Evolutionary conservation across 164 flowering plant species (phyloP).

Genomic region (Magnolia kwangsiensis): DNA sequence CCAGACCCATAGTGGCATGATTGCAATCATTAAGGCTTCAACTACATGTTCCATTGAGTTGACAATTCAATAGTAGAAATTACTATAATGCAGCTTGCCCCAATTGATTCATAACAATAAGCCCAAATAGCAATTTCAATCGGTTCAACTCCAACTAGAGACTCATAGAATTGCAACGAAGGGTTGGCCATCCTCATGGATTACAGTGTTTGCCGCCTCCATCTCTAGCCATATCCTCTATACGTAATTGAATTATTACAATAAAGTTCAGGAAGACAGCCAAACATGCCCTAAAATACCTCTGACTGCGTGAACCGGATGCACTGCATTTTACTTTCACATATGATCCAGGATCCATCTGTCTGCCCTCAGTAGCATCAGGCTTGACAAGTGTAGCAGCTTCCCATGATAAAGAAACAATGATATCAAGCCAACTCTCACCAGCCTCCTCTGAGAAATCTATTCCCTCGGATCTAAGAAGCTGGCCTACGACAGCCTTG

Average conservation of each 20-base stretch:
- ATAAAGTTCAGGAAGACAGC: neutral
- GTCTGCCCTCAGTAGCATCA: constrained; percentile 50
- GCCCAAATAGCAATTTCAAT: neutral
- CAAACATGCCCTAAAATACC: constrained; percentile 33
- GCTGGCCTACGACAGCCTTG: constrained; percentile 53
- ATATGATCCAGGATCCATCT: constrained; percentile 66
- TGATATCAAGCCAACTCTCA: constrained; percentile 74
- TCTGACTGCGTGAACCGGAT: constrained; percentile 61
- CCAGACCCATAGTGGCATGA: neutral
- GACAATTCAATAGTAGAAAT: neutral
- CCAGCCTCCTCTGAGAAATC: constrained; percentile 29
- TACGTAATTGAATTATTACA: neutral
- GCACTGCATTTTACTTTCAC: constrained; percentile 94
- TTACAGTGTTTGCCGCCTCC: neutral
- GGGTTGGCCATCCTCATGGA: neutral
- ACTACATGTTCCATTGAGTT: neutral
- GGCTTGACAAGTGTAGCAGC: constrained; percentile 83
- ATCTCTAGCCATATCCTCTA: neutral
- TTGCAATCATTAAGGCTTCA: neutral
- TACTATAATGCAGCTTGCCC: neutral
- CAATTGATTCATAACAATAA: too few relatives aligned
- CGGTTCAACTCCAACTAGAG: neutral
- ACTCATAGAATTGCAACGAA: neutral
- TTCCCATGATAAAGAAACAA: constrained; percentile 80
- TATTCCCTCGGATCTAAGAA: constrained; percentile 55